Base-by-base conservation (phyloP, 2,329 filamentous ascomycete species). In the Monosporascus sp. region DNA sequence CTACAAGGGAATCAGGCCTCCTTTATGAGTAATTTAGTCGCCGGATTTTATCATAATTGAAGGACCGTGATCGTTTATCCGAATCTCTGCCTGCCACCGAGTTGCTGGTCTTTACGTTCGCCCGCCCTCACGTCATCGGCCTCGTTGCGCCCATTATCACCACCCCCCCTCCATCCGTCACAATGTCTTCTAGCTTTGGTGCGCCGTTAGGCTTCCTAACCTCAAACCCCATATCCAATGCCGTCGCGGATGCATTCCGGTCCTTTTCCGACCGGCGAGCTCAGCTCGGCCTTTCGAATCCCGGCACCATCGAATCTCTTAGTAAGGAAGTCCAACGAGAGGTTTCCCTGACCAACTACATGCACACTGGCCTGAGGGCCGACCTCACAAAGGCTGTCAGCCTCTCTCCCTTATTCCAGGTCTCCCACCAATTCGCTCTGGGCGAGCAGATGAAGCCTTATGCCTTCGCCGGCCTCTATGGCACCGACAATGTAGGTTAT, bases 301-400 rank as follows among this genome's bases (percentile, higher is more conserved):
- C 94, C 41, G 94, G 94, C 65, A 92, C 89, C 50, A 86, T 97
- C 62, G 94, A 99, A 75, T 86, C 86, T 68, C 86, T 96, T 71
- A 84, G 88, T 63, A 87, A 88, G 71, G 94, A 99, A 78, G 91
- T 97, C 58, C 88, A 95, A 78, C 91, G 92, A 75, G 92, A 97
- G 82, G 92, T 97, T 65, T 87, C 97, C 71, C 85, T 97, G 67
- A 94, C 88, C 76, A 96, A 97, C 79, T 89, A 91, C 73, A 95
- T 94, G 85, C 97, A 99, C 79, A 89, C 90, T 45, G 94, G 94
- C 67, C 82, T 99, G 72, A 89, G 93, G 70, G 95, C 93, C 72
- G 94, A 99, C 74, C 79, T 97, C 70, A 97, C 91, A 70, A 97
- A 97, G 81, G 86, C 91, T 69, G 96, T 97, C 77, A 94, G 91